These are phyloP conservation scores for Scedosporium aurantiacum DNA, from an alignment of 2,329 filamentous ascomycete species.

Conservation along the genomic window DNA sequence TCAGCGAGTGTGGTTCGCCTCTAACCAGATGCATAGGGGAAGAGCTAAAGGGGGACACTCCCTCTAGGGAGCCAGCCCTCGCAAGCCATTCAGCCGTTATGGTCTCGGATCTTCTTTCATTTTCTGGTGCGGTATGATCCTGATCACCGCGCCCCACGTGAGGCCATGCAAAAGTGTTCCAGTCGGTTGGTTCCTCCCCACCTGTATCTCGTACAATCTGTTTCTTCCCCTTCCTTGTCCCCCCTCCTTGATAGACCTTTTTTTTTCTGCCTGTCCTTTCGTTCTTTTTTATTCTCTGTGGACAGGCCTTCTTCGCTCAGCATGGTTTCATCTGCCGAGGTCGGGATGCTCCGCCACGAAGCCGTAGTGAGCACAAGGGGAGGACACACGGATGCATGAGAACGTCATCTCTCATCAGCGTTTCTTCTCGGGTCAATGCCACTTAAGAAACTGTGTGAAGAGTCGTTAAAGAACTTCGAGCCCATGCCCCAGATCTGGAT, in stretches of 20 bases:
- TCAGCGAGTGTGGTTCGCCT: too few species aligned
- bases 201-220: not conserved
- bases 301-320: not conserved
- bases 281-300: too few species aligned
- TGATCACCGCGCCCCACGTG: not conserved
- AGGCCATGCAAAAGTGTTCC: not conserved
- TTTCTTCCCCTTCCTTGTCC: not conserved
- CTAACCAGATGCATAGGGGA: too few species aligned
- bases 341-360: not conserved
- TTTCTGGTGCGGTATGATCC: not conserved
- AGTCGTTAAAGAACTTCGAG: too few species aligned
- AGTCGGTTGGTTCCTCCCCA: not conserved
- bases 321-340: not conserved
- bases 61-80: too few species aligned
- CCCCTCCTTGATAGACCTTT: not conserved
- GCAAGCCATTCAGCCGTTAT: too few species aligned
- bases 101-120: not conserved
- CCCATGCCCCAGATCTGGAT: too few species aligned
- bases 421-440: too few species aligned
- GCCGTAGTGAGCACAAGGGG: not conserved
- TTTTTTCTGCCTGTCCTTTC: too few species aligned
- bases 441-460: too few species aligned
- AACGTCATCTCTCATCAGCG: too few species aligned
- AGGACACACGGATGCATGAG: not conserved
- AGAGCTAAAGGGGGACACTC: too few species aligned